Conservation (phyloP, 768 basidiomycete genomes). For the Leccinum variicolor region DNA sequence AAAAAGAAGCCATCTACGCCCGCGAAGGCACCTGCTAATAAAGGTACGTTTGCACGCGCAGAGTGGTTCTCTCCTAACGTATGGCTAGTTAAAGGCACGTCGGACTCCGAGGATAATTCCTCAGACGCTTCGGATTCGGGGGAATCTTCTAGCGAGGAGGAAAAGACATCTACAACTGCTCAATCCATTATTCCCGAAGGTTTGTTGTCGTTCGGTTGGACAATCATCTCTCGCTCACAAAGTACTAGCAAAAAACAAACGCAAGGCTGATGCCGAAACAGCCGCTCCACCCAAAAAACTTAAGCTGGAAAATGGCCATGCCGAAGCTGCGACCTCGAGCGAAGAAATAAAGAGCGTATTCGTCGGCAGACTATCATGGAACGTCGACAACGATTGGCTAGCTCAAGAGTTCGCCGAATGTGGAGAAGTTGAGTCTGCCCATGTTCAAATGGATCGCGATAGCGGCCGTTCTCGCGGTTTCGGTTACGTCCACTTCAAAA, state of each 20-base stretch:
- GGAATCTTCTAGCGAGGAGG: constrained; percentile 11
- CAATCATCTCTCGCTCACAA: constrained; percentile 2
- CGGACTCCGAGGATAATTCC: background rate
- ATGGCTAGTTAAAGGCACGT: background rate
- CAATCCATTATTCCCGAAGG: constrained; percentile 42
- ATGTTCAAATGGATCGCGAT: constrained; percentile 82
- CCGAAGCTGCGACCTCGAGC: constrained; percentile 29
- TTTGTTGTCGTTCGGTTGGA: constrained; percentile 18
- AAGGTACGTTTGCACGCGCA: background rate
- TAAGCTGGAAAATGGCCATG: constrained; percentile 62
- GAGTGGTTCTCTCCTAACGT: background rate
- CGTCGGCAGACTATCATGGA: constrained; percentile 93
- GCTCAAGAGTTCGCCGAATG: constrained; percentile 84
- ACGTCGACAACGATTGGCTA: constrained; percentile 94
- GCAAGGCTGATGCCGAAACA: constrained; percentile 70
- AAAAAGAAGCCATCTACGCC: constrained; percentile 16
- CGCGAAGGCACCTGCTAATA: background rate
- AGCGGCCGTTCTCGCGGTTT: constrained; percentile 83
- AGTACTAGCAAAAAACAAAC: constrained; percentile 48
- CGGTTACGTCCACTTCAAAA: constrained; percentile 77
- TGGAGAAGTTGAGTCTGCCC: constrained; percentile 87
- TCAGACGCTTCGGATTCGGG: constrained; percentile 12
- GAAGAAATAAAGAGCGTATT: constrained; percentile 73
- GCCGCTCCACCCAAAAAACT: constrained; percentile 73
- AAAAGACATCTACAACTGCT: constrained; percentile 32